A percentile compares a stretch with the other conserved stretches of the same genome.
Conservation (phyloP, 108 stramenopile species). For the Nitzschia sp. region DNA sequence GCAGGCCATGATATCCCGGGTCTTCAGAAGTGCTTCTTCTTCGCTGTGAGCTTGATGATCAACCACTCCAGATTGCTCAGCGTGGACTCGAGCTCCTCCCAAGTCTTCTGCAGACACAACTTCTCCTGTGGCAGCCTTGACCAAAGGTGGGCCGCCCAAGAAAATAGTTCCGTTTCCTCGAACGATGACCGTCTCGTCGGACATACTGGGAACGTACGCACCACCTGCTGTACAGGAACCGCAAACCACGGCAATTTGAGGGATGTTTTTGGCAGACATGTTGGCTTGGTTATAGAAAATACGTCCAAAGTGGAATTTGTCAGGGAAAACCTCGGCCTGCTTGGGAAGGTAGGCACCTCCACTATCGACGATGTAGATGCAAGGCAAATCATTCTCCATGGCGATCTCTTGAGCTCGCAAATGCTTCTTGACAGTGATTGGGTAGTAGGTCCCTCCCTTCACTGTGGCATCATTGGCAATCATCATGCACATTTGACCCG, state of each 20-base stretch:
- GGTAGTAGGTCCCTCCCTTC: slow-evolving; percentile 97
- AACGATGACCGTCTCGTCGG: slow-evolving; percentile 96
- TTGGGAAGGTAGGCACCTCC: slow-evolving; percentile 94
- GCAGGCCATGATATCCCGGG: slow-evolving; percentile 80
- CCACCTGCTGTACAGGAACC: slow-evolving; percentile 98
- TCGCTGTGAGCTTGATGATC: slow-evolving; percentile 94
- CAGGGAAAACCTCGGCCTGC: slow-evolving; percentile 98
- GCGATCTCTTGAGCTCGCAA: slow-evolving; percentile 98
- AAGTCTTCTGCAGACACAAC: slow-evolving; percentile 94
- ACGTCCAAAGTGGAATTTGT: slow-evolving; percentile 94
- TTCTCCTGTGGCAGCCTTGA: slow-evolving; percentile 97
- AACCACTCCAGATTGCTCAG: slow-evolving; percentile 86
- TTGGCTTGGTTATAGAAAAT: slow-evolving; percentile 95
- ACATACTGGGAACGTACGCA: slow-evolving; percentile 98
- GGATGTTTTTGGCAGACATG: slow-evolving; percentile 86
- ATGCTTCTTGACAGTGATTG: slow-evolving; percentile 99
- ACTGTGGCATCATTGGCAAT: slow-evolving; percentile 99
- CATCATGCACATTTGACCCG: slow-evolving; percentile 90
- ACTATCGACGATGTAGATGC: slow-evolving; percentile 94
- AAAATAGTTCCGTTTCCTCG: slow-evolving; percentile 97
- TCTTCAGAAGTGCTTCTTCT: slow-evolving; percentile 80
- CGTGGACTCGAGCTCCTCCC: slow-evolving; percentile 95
- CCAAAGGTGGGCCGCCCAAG: slow-evolving; percentile 98
- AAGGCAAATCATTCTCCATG: slow-evolving; percentile 88
- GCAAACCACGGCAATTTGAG: slow-evolving; percentile 95